Evolutionary conservation across 176 grass and related monocot species (phyloP).

Genomic region (Alopecurus myosuroides): DNA sequence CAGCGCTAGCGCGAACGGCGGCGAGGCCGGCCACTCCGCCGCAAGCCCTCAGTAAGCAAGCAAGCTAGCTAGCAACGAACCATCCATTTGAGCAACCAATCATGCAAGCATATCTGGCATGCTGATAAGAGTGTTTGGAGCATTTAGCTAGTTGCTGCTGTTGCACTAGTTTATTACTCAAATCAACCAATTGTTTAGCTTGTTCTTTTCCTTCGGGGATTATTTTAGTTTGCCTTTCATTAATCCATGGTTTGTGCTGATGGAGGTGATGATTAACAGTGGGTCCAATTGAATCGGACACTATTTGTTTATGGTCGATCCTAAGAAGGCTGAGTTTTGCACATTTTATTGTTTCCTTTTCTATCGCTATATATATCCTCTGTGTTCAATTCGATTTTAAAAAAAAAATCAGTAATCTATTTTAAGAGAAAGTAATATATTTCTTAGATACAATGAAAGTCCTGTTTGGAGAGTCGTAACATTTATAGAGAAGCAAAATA

Average conservation of each 20-base stretch:
- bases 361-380: not conserved
- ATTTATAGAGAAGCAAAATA: not conserved
- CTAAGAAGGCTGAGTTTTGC: slow-evolving; percentile 19
- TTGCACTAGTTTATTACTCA: slow-evolving; percentile 31
- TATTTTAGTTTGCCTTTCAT: slow-evolving; percentile 44
- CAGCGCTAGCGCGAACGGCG: slow-evolving; percentile 34
- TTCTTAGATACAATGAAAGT: not conserved
- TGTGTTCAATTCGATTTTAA: not conserved
- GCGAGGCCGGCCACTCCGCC: slow-evolving; percentile 23
- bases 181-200: slow-evolving; percentile 48
- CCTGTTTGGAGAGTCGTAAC: not conserved
- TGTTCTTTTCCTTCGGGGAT: slow-evolving; percentile 17
- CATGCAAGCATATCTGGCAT: slow-evolving; percentile 27
- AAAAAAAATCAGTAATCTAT: not conserved
- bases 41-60: slow-evolving; percentile 49
- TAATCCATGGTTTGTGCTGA: slow-evolving; percentile 38
- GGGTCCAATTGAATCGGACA: slow-evolving; percentile 25
- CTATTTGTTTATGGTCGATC: not conserved
- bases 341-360: not conserved
- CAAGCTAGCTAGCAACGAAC: not conserved
- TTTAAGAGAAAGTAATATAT: not conserved
- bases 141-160: slow-evolving; percentile 28
- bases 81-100: not conserved
- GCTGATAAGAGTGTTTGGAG: slow-evolving; percentile 30
- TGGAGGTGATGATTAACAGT: slow-evolving; percentile 46